These are phyloP conservation scores for Tremella fuciformis DNA, from an alignment of 768 basidiomycete genomes.

Conservation along the genomic window DNA sequence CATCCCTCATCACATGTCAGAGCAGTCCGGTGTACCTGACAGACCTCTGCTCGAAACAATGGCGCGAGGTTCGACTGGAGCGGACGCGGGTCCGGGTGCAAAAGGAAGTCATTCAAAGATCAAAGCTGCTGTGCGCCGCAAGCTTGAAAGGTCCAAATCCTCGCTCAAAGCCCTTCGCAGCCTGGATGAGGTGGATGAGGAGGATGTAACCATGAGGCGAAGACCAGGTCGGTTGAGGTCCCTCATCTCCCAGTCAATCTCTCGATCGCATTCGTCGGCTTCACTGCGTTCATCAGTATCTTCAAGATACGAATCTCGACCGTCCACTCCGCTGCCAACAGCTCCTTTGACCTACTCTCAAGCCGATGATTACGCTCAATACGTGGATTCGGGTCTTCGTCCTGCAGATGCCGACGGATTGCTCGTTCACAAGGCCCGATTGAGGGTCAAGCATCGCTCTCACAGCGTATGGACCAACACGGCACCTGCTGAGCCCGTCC, in stretches of 20 bases:
- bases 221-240: constrained; percentile 4
- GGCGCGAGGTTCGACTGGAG: no score
- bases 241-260: constrained; percentile 6
- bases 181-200: not conserved
- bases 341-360: not conserved
- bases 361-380: not conserved
- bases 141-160: constrained; percentile 21
- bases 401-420: not conserved
- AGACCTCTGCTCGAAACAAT: no score
- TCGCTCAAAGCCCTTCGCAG: constrained; percentile 16
- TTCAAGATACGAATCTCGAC: no score
- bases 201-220: not conserved
- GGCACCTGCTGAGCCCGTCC: not conserved
- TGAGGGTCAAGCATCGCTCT: not conserved
- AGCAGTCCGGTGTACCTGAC: no score
- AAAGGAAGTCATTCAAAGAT: not conserved
- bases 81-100: no score
- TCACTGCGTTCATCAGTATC: constrained; percentile 3
- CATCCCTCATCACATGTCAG: no score
- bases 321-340: not conserved
- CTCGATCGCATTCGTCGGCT: constrained; percentile 5
- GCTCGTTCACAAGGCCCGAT: constrained; percentile 2
- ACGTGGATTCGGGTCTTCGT: not conserved
- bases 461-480: not conserved
- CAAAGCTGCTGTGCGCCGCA: constrained; percentile 17